Base-by-base conservation (phyloP, 805 yeast genomes). In the Cyberlindnera xishuangbannaensis region DNA sequence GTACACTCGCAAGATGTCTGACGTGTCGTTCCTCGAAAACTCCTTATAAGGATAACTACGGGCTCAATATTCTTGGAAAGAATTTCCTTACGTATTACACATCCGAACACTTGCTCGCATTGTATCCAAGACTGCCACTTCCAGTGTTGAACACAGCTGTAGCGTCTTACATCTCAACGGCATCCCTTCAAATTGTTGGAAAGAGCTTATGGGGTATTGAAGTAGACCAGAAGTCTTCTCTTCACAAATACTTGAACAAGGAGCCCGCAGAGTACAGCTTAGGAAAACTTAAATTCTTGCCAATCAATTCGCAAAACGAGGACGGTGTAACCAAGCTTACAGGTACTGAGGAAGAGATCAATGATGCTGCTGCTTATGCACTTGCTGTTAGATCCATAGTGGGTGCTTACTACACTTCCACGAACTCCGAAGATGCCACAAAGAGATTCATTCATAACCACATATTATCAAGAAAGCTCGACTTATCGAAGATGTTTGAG, bases 61-160 rank as follows among this genome's bases (percentile, higher is more conserved):
- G 94, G 5, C 69, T 90, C 52, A 73, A 82, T 37, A 72, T 76
- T n/a, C 78, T 90, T 52, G 98, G 98, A 31, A 76, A 78, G 50
- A 76, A 78, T 39, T 62, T 92, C 30, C 62, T 92, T 40, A 73
- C 79, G 10, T 85, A 78, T 57, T 81, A 84, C 50, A 81, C 78
- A 4, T 69, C 83, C 15, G 95, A 86, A 56, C 64, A 82, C 47
- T 64, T 90, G 39, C 62, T 86, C 48, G 59, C 78, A 31, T 76
- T 72, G 44, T 87, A 87, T 56, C 99, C 99, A 34, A 75, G 99
- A 55, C 68, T 92, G 31, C 98, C 99, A 13, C 70, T 81, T 41
- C 71, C 76, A 7, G 80, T 88, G 18, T 71, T 86, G 36, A 75
- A 78, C 47, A 76, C 78, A 6, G 84, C 95, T 1, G 78, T 83